phyloP scores from a whole-genome alignment of 2,329 filamentous ascomycete species.

The Sphaceloma murrayae region DNA sequence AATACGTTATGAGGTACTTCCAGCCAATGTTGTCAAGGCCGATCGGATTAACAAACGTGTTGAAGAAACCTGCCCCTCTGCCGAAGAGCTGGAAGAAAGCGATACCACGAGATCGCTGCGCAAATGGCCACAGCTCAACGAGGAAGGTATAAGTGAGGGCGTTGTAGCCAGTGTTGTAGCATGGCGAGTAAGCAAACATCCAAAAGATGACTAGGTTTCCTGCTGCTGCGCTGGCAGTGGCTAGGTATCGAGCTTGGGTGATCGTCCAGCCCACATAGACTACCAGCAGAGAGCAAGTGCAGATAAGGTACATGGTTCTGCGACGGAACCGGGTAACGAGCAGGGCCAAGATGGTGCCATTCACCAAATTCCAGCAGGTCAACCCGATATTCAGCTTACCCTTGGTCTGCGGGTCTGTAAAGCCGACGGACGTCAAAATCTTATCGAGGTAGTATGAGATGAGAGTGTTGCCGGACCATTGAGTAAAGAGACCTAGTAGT shows the following conservation, averaged over 20 bases:
- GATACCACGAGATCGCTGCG: slow-evolving; percentile 19
- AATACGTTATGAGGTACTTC: slow-evolving; percentile 28
- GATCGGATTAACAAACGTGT: slow-evolving; percentile 33
- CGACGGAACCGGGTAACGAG: slow-evolving; percentile 28
- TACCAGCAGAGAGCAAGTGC: slow-evolving; percentile 31
- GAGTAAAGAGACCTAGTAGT: slow-evolving; percentile 44
- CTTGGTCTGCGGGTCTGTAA: slow-evolving; percentile 25
- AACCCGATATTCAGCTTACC: slow-evolving; percentile 43
- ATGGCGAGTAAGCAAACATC: no score
- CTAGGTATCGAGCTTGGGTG: no score
- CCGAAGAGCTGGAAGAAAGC: slow-evolving; percentile 7
- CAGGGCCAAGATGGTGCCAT: slow-evolving; percentile 42
- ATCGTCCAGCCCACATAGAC: slow-evolving; percentile 40
- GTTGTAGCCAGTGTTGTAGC: slow-evolving; percentile 31
- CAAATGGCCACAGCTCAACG: slow-evolving; percentile 25
- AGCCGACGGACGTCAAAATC: slow-evolving; percentile 26
- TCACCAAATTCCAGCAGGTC: slow-evolving; percentile 47
- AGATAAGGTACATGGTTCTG: slow-evolving; percentile 26
- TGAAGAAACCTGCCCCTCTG: slow-evolving; percentile 25
- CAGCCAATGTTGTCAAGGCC: slow-evolving; percentile 26
- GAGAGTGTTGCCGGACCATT: slow-evolving; percentile 46
- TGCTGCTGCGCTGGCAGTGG: no score
- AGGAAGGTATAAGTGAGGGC: slow-evolving; percentile 25
- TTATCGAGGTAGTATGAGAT: slow-evolving; percentile 32
- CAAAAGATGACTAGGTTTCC: no score